Evolutionary conservation across 208 protist species (phyloP), one percentile per base, ranked within the genome.

Genomic region (Acanthamoeba rhysodes): DNA sequence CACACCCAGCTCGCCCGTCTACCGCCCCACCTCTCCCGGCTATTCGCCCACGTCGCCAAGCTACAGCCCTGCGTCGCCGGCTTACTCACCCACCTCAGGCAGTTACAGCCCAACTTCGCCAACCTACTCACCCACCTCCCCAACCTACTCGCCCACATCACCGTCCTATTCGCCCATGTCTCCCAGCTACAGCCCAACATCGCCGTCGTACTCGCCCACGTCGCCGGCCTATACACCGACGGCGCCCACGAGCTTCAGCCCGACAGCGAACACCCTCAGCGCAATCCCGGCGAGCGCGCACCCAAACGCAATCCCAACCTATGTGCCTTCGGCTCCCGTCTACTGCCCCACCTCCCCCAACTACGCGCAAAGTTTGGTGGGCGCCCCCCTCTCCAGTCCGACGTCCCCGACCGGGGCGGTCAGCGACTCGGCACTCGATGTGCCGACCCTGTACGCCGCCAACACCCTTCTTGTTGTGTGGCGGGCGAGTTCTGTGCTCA

Each of bases 81-180:
- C 27, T 0, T 99, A 98, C 85, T 97, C 97, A 34, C 98, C 98
- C 50, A 98, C 97, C 0, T 97, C 93, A 1, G 98, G 98, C 37
- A 48, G 93, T 1, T 98, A 99, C 80, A 85, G 76, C 0, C 97
- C 97, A 62, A 98, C 98, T 0, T 95, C 87, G 4, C 97, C 98
- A 16, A 7, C 53, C 41, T 98, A 98, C 72, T 96, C 94, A 0
- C 98, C 98, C 66, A 98, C 97, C 1, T 96, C 88, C 27, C 97
- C 98, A 45, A 66, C 24, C 27, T 99, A 98, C 76, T 97, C 95
- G 16, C 98, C 98, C 82, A 97, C 98, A 7, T 93, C 57, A 76
- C 98, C 98, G 24, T 55, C 24, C 16, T 99, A 98, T 93, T 96
- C 95, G 7, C 97, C 98, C 59, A 97, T 98, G 2, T 97, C 95